Base-by-base conservation (phyloP, 1,284 basidiomycete species). In the Acaromyces ingoldii region DNA sequence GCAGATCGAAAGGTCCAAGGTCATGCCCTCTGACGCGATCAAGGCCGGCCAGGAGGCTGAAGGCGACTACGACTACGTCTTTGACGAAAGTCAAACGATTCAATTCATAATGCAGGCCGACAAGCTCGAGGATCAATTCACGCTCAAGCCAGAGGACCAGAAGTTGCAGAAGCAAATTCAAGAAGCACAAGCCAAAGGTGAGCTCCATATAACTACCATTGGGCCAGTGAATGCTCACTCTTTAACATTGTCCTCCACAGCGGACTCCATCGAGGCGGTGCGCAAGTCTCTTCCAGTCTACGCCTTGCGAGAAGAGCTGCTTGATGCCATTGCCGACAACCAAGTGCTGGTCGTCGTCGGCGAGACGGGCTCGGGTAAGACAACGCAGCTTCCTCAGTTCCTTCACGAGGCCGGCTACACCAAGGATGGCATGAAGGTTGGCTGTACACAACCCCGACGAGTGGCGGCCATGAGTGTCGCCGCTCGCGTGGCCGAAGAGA, bases 391-490 rank as follows among this genome's bases (percentile, higher is more conserved):
- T 7, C 92, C 95, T 0, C 95, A 99, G 75, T 99, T 96, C 75
- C 83, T 98, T 4, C 90, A 96, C 74, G 95, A 98, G 79, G 91
- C 91, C 1, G 95, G 95, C 1, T 98, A 89, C 77, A 93, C 90
- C 3, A 82, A 84, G 19, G 82, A 84, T 62, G 92, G 93, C 6
- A 66, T 70, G 30, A 97, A 92, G 76, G 82, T 99, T 30, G 95
- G 92, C 0, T 99, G 95, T 73, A 99, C 95, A 0, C 95, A 99
- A 77, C 95, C 95, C 30, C 88, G 95, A 70, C 89, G 95, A 62
- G 95, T 99, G 11, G 95, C 95, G 3, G 95, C 95, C 28, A 98
- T 98, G 95, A 93, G 89, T 40, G 95, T 99, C 44, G 95, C 95
- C 1, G 91, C 91, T 4, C 91, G 95, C 79, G 95, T 99, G 3